Evolutionary conservation across 768 basidiomycete genomes (phyloP), one percentile per base, ranked within the genome.

Genomic region (Cytidiella melzeri): DNA sequence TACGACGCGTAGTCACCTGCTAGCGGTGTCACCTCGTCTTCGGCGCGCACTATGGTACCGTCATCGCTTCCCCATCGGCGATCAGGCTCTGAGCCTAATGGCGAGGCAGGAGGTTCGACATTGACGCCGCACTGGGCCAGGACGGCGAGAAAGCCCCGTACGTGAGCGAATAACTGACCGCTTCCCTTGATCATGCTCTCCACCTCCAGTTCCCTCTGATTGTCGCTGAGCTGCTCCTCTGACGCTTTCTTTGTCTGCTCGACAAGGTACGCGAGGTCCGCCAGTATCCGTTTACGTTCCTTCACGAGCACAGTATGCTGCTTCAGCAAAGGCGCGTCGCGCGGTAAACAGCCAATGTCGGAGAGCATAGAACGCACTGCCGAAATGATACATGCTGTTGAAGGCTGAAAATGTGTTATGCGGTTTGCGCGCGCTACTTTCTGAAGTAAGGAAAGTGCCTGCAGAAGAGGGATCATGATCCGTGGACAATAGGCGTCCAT

Each of bases 311-410:
- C 52, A 0, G 86, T 79, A 57, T 81, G 82, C 41, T 70, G 73
- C 55, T 75, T 79, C 18, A 99, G 75, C 19, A 87, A 67, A 0
- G 76, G 74, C 1, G 91, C 85, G 55, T 95, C 91, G 40, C 90
- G 84, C 36, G 83, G 80, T 20, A 96, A 74, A 48, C 91, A 94
- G 50, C 87, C 87, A 13, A 91, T 83, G 10, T 85, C 79, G 24
- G 83, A 80, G 39, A 99, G 76, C 15, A 95, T 85, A 24, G 84
- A 80, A 26, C 94, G 86, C 41, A 98, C 92, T 47, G 89, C 91
- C 11, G 92, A 92, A 57, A 99, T 93, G 52, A 98, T 87, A 66
- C 84, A 93, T 12, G 93, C 94, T 0, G 94, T 91, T 2, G 92
- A 87, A 5, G 95, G 93, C 60, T 93, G 91, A 59, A 92, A 94